A percentile compares a stretch with the other conserved stretches of the same genome.
These are phyloP conservation scores for Botryotinia calthae DNA, from an alignment of 2,329 filamentous ascomycete species.

Conservation along the genomic window DNA sequence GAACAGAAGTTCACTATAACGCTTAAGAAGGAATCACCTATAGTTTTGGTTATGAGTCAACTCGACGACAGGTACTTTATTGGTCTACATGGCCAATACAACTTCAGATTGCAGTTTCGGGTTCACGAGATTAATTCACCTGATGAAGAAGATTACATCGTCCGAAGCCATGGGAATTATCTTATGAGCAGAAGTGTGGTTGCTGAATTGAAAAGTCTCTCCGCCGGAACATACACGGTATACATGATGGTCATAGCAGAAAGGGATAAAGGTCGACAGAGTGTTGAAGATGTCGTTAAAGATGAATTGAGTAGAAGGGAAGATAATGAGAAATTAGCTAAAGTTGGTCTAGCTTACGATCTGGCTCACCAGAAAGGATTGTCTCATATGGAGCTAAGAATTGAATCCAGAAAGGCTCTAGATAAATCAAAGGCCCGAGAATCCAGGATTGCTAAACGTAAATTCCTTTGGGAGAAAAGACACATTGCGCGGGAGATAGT, in stretches of 20 bases:
- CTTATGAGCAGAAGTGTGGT: slow-evolving; percentile 58
- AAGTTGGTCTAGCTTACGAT: slow-evolving; percentile 58
- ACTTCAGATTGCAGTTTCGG: slow-evolving; percentile 47
- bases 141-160: slow-evolving; percentile 57
- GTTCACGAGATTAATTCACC: slow-evolving; percentile 51
- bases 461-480: slow-evolving; percentile 50
- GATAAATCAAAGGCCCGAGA: slow-evolving; percentile 34
- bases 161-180: slow-evolving; percentile 58
- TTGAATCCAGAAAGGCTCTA: slow-evolving; percentile 41
- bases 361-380: slow-evolving; percentile 58
- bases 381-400: slow-evolving; percentile 50
- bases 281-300: slow-evolving; percentile 57
- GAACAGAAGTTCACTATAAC: slow-evolving; percentile 60
- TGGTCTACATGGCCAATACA: slow-evolving; percentile 59
- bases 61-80: slow-evolving; percentile 62
- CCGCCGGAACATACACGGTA: slow-evolving; percentile 55
- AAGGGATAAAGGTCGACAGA: slow-evolving; percentile 44
- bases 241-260: slow-evolving; percentile 55
- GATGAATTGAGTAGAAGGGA: slow-evolving; percentile 47
- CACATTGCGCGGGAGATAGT: slow-evolving; percentile 42
- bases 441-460: slow-evolving; percentile 48
- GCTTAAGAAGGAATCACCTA: slow-evolving; percentile 53
- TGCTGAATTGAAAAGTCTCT: slow-evolving; percentile 55
- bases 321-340: slow-evolving; percentile 58
- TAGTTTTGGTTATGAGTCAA: slow-evolving; percentile 60